These are phyloP conservation scores for Selaginella tamariscina DNA, from an alignment of 75 land plant genomes.

Conservation along the genomic window DNA sequence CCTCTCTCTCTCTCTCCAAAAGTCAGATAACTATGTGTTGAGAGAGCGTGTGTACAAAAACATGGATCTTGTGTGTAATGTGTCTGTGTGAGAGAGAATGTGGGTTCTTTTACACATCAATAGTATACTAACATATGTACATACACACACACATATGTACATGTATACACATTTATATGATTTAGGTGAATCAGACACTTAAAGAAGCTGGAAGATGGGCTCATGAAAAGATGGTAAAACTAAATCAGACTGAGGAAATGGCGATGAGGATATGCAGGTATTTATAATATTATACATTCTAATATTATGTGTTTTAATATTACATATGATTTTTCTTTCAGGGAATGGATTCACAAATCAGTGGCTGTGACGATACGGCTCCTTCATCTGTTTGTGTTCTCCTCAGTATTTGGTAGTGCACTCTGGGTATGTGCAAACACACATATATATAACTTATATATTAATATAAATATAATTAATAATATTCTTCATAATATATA, in stretches of 20 bases:
- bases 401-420: slow-evolving; percentile 44
- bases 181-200: not conserved
- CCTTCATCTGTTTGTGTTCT: slow-evolving; percentile 42
- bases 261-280: not conserved
- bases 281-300: not conserved
- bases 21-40: no score
- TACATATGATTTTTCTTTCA: not conserved
- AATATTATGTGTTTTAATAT: not conserved
- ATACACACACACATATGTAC: not conserved
- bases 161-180: not conserved
- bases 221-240: not conserved
- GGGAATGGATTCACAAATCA: slow-evolving; percentile 16
- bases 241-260: not conserved
- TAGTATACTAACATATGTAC: not conserved
- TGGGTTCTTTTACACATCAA: not conserved
- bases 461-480: no score
- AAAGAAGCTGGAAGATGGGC: not conserved
- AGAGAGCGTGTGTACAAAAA: no score
- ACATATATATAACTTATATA: no score
- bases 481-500: no score
- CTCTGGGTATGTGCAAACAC: no score
- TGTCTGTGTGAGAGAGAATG: not conserved
- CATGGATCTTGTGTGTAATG: not conserved
- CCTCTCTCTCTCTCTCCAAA: no score
- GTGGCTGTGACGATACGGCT: slow-evolving; percentile 15